Conservation (phyloP, 225 moss, liverwort and hornwort genomes). For the Polytrichum formosum region DNA sequence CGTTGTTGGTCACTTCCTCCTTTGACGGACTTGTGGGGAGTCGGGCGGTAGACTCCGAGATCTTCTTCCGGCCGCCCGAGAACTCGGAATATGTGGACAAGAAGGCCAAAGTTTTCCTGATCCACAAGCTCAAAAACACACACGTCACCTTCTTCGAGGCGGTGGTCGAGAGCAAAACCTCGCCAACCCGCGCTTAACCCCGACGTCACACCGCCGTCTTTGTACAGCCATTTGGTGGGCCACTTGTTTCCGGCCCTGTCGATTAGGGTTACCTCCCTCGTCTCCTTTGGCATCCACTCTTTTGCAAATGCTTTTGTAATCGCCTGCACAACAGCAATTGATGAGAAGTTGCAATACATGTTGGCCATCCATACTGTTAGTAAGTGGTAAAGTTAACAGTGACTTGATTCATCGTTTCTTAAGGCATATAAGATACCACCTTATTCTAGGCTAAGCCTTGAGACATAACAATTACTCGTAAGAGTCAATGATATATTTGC, state of each 20-base stretch:
- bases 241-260: constrained; percentile 32
- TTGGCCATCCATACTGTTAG: too few species aligned
- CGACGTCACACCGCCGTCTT: background rate
- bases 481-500: too few species aligned
- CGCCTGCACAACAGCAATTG: constrained; percentile 11
- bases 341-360: too few species aligned
- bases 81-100: constrained; percentile 33
- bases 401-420: too few species aligned
- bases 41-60: constrained; percentile 8
- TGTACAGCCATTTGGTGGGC: constrained; percentile 30
- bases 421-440: too few species aligned
- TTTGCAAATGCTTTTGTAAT: constrained; percentile 20
- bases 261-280: constrained; percentile 16
- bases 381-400: too few species aligned
- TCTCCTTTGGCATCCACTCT: constrained; percentile 24
- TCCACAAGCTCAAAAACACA: constrained; percentile 39
- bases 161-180: constrained; percentile 40
- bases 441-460: too few species aligned
- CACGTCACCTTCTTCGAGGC: constrained; percentile 40
- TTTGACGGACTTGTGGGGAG: constrained; percentile 1
- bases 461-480: too few species aligned
- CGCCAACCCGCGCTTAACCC: constrained; percentile 42
- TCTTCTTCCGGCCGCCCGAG: constrained; percentile 19
- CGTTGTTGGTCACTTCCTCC: background rate
- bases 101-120: constrained; percentile 9